These are phyloP conservation scores for Coemansia sp. DNA, from an alignment of 192 early-diverging fungal species.

Conservation along the genomic window DNA sequence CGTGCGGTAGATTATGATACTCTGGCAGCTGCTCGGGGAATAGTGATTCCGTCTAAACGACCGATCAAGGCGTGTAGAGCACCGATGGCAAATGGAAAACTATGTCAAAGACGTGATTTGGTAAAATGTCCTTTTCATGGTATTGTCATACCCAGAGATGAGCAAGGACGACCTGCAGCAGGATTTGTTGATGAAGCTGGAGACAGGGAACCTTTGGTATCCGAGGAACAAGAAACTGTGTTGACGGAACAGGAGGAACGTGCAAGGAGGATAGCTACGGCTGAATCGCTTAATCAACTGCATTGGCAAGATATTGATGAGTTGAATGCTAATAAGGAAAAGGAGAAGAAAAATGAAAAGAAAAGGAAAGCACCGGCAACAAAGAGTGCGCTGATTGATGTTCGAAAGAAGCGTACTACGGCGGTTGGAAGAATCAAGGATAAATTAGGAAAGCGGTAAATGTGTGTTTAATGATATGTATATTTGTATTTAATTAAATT, in stretches of 20 bases:
- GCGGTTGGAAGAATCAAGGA: conserved; percentile 4
- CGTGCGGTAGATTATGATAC: conserved; percentile 54
- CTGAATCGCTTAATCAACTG: conserved; percentile 17
- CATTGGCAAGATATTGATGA: conserved; percentile 19
- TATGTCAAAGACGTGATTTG: conserved; percentile 64
- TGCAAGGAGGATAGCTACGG: conserved; percentile 26
- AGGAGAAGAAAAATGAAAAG: background rate
- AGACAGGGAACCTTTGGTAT: no score
- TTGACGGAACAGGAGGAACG: background rate
- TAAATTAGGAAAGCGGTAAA: conserved; percentile 1
- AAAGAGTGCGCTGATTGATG: conserved; percentile 13
- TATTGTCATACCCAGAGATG: conserved; percentile 56
- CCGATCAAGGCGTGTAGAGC: conserved; percentile 60
- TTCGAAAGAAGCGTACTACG: conserved; percentile 12
- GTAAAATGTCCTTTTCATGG: conserved; percentile 69
- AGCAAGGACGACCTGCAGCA: conserved; percentile 16
- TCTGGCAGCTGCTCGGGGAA: background rate
- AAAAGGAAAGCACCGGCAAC: background rate
- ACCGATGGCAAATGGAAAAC: conserved; percentile 57
- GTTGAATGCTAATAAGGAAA: conserved; percentile 10
- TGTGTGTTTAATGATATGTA: no score
- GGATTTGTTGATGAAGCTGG: background rate
- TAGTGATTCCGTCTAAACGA: background rate
- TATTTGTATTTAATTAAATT: no score
- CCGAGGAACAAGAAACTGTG: background rate